Conservation (phyloP, 495 filamentous ascomycete species). For the Cetradonia linearis region DNA sequence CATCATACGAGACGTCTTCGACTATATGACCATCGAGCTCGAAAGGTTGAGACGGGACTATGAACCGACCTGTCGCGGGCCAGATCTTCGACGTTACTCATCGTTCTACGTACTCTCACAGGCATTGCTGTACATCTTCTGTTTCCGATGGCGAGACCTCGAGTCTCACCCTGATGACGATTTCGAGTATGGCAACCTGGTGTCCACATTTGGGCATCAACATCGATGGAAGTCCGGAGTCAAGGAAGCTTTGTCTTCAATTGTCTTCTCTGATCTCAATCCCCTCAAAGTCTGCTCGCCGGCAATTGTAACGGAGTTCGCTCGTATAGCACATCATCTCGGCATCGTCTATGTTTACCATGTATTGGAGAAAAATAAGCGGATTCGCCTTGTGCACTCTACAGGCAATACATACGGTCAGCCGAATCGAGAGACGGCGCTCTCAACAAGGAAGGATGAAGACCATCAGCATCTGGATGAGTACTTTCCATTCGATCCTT, state of each 20-base stretch:
- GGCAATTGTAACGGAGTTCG: constrained; percentile 81
- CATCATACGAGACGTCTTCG: constrained; percentile 66
- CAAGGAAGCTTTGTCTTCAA: constrained; percentile 57
- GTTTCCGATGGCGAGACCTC: constrained; percentile 92
- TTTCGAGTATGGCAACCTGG: constrained; percentile 41
- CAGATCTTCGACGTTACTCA: constrained; percentile 71
- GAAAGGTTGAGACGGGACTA: constrained; percentile 53
- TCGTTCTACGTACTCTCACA: constrained; percentile 86
- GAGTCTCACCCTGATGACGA: constrained; percentile 48
- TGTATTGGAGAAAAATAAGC: constrained; percentile 85
- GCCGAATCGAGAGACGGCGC: constrained; percentile 54
- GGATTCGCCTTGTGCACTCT: constrained; percentile 58
- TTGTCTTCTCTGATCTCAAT: constrained; percentile 80
- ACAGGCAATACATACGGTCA: constrained; percentile 33
- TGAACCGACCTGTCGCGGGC: constrained; percentile 61
- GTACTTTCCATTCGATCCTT: constrained; percentile 96
- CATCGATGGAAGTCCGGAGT: constrained; percentile 64
- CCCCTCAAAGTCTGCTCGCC: constrained; percentile 95
- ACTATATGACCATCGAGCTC: constrained; percentile 62
- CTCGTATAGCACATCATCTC: constrained; percentile 71
- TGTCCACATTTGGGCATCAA: constrained; percentile 49
- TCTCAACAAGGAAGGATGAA: constrained; percentile 40
- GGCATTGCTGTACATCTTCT: constrained; percentile 89
- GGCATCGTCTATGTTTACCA: constrained; percentile 79
- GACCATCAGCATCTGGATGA: constrained; percentile 72